Evolutionary conservation across 176 grass and related monocot species (phyloP).

Genomic region (Zoysia japonica): DNA sequence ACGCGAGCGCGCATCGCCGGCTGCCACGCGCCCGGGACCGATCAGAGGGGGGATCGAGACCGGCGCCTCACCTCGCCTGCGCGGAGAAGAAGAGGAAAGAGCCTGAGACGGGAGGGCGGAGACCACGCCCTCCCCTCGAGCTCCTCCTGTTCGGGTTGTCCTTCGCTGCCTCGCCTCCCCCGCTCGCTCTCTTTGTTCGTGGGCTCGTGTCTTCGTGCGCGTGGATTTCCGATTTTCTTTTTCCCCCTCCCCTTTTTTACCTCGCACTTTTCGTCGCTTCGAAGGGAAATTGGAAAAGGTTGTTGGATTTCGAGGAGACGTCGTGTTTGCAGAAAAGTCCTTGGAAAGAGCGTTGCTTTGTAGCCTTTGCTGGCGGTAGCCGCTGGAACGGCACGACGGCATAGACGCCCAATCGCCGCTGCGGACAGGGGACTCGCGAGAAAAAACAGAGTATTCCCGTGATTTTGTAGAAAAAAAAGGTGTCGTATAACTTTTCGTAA

Average conservation of each 20-base stretch:
- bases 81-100: neutral
- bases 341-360: neutral
- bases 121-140: slow-evolving; percentile 11
- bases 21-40: neutral
- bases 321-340: slow-evolving; percentile 6
- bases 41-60: neutral
- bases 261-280: slow-evolving; percentile 38
- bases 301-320: slow-evolving; percentile 8
- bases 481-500: too few species aligned
- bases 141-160: neutral
- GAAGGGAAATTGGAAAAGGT: slow-evolving; percentile 19
- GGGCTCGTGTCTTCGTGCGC: too few species aligned
- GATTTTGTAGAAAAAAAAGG: too few species aligned
- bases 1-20: neutral
- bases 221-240: too few species aligned
- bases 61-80: slow-evolving; percentile 26
- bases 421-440: neutral
- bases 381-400: neutral
- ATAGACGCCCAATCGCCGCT: neutral
- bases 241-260: too few species aligned
- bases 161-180: neutral
- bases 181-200: too few species aligned
- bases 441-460: neutral
- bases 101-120: slow-evolving; percentile 26
- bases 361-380: neutral